Conservation (phyloP, 1,284 basidiomycete species). For the Polyporus tsugae region DNA sequence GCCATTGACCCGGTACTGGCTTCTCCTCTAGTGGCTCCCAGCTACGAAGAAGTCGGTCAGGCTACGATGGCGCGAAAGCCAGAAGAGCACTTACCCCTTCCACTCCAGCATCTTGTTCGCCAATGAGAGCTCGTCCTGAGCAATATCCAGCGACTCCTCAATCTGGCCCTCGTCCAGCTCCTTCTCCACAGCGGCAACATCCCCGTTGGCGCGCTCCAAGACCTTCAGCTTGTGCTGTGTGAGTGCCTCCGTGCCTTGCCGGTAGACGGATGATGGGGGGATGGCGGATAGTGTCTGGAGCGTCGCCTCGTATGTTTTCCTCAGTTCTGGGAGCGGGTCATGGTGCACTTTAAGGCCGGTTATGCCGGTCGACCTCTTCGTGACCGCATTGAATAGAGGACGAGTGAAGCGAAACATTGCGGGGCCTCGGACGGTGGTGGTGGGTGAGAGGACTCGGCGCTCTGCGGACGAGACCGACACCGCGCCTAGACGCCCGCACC, state of each 20-base stretch:
- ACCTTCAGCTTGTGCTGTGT: constrained; percentile 85
- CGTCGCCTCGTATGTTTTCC: constrained; percentile 82
- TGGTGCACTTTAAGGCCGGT: constrained; percentile 78
- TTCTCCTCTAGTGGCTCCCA: constrained; percentile 90
- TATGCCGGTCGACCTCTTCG: constrained; percentile 85
- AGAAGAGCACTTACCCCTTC: constrained; percentile 85
- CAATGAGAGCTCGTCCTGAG: constrained; percentile 83
- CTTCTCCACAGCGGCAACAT: constrained; percentile 74
- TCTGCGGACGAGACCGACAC: constrained; percentile 5
- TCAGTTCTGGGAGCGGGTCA: constrained; percentile 82
- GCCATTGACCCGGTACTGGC: constrained; percentile 87
- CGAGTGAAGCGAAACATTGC: constrained; percentile 83
- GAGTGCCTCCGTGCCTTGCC: constrained; percentile 89
- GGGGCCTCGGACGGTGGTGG: constrained; percentile 23
- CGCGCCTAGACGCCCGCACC: constrained; percentile 15
- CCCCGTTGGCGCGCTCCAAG: constrained; percentile 73
- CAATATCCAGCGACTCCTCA: constrained; percentile 86
- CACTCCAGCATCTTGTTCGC: constrained; percentile 91
- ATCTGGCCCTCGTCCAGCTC: constrained; percentile 82
- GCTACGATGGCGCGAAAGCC: constrained; percentile 10
- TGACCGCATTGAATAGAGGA: constrained; percentile 67
- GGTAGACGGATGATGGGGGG: constrained; percentile 87
- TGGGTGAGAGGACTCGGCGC: constrained; percentile 15
- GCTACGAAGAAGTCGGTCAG: constrained; percentile 50
- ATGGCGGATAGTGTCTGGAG: constrained; percentile 76